Evolutionary conservation across 2,329 filamentous ascomycete species (phyloP).

Genomic region (Tolypocladium cylindrosporum): DNA sequence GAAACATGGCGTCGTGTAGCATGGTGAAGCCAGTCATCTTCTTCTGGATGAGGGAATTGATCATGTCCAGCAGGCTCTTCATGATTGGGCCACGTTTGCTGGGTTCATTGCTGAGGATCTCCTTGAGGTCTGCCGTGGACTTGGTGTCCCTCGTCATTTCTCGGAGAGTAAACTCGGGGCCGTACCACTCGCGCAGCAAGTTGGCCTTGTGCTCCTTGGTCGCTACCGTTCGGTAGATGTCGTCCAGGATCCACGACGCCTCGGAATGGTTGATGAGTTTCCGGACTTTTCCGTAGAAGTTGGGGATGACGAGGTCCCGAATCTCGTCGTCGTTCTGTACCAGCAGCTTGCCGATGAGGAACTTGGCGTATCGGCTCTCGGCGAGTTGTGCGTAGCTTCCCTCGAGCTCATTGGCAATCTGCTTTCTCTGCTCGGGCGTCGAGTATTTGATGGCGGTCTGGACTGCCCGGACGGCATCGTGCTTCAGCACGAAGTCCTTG

Average conservation of each 20-base stretch:
- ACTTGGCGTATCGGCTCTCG: slow-evolving; percentile 96
- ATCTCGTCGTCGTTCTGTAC: slow-evolving; percentile 86
- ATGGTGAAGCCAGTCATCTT: slow-evolving; percentile 95
- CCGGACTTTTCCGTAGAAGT: slow-evolving; percentile 90
- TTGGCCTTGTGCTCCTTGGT: slow-evolving; percentile 77
- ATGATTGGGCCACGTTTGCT: slow-evolving; percentile 84
- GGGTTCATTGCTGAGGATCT: slow-evolving; percentile 66
- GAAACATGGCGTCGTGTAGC: slow-evolving; percentile 95
- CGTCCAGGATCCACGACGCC: slow-evolving; percentile 94
- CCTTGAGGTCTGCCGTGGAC: slow-evolving; percentile 57
- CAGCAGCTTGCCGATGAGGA: slow-evolving; percentile 88
- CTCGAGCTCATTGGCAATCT: slow-evolving; percentile 78
- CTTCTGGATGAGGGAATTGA: slow-evolving; percentile 91
- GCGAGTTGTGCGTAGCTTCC: slow-evolving; percentile 77
- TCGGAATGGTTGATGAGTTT: slow-evolving; percentile 93
- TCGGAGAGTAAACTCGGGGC: slow-evolving; percentile 81
- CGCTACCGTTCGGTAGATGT: slow-evolving; percentile 85
- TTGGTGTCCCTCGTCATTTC: slow-evolving; percentile 45
- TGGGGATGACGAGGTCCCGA: slow-evolving; percentile 77
- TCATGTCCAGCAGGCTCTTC: slow-evolving; percentile 73
- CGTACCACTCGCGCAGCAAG: slow-evolving; percentile 91
- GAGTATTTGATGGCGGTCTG: slow-evolving; percentile 97
- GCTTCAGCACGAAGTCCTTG: slow-evolving; percentile 95
- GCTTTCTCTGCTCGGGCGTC: slow-evolving; percentile 70
- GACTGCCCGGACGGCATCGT: slow-evolving; percentile 91